phyloP scores from a whole-genome alignment of 78 protist species.

The Dictyostelium intermedium region DNA sequence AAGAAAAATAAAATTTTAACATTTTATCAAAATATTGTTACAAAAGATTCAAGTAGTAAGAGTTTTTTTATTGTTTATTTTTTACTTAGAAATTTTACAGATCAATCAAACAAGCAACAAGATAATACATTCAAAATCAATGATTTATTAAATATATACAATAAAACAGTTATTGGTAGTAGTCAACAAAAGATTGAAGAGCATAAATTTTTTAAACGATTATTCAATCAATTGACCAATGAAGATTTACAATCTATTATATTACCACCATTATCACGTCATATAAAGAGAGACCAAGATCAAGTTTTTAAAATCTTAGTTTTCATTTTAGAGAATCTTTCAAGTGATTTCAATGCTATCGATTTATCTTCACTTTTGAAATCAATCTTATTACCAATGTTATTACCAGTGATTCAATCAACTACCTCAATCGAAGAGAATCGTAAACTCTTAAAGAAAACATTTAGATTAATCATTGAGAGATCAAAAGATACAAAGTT shows the following conservation, averaged over 20 bases:
- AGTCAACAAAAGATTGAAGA: constrained; percentile 24
- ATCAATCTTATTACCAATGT: constrained; percentile 25
- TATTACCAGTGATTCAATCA: constrained; percentile 10
- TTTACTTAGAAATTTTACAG: background rate
- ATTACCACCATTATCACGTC: constrained; percentile 35
- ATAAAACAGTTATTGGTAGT: constrained; percentile 11
- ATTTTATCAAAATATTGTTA: background rate
- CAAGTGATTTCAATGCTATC: background rate
- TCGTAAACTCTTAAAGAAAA: constrained; percentile 5
- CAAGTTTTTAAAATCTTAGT: background rate
- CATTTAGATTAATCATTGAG: background rate
- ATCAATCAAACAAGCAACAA: background rate
- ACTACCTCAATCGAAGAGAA: background rate
- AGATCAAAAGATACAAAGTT: constrained; percentile 18
- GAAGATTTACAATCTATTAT: constrained; percentile 23
- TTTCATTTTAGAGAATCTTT: constrained; percentile 24
- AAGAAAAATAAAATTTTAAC: constrained; percentile 3
- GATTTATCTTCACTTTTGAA: constrained; percentile 33
- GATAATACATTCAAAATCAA: background rate
- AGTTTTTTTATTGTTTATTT: background rate
- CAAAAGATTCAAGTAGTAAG: background rate
- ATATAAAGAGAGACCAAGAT: constrained; percentile 62
- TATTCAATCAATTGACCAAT: constrained; percentile 18
- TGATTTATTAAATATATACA: constrained; percentile 24
- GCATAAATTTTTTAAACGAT: constrained; percentile 5